Conservation (phyloP, 805 yeast genomes). For the Barnettozyma wickerhamii region DNA sequence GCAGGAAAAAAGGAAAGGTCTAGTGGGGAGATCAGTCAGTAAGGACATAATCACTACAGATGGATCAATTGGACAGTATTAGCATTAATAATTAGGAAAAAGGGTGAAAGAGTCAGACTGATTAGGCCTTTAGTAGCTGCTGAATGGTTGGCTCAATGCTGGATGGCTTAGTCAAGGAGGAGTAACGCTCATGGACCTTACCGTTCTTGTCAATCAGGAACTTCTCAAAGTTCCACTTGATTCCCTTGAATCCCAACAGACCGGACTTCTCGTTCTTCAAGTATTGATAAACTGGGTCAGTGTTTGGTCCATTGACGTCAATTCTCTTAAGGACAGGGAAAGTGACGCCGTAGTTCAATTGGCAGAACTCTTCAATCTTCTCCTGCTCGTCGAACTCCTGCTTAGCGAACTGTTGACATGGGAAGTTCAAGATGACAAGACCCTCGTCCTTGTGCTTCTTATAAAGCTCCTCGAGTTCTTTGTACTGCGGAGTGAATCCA, state of each 20-base stretch:
- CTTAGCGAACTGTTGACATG: constrained; percentile 85
- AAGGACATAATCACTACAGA: too few relatives aligned
- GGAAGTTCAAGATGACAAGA: constrained; percentile 73
- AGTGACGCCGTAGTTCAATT: constrained; percentile 79
- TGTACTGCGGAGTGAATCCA: constrained; percentile 77
- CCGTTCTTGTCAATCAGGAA: constrained; percentile 59
- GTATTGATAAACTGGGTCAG: constrained; percentile 77
- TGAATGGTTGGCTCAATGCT: constrained; percentile 56
- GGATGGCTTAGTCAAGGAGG: constrained; percentile 65
- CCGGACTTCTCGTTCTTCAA: constrained; percentile 65
- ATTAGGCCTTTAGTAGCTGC: constrained; percentile 39
- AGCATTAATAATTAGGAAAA: too few relatives aligned
- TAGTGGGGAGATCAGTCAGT: too few relatives aligned
- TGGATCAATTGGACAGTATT: too few relatives aligned
- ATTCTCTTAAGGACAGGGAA: constrained; percentile 87
- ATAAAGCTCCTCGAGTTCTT: constrained; percentile 66
- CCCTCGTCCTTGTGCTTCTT: constrained; percentile 64
- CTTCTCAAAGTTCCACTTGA: constrained; percentile 80
- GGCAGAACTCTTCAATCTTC: constrained; percentile 73
- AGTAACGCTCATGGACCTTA: constrained; percentile 58
- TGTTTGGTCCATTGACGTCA: constrained; percentile 81
- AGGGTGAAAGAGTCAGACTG: too few relatives aligned
- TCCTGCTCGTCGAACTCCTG: constrained; percentile 70
- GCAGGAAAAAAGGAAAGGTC: too few relatives aligned
- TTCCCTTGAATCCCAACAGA: constrained; percentile 62